phyloP scores from a whole-genome alignment of 225 moss, liverwort and hornwort genomes.

The Pleurozium schreberi region DNA sequence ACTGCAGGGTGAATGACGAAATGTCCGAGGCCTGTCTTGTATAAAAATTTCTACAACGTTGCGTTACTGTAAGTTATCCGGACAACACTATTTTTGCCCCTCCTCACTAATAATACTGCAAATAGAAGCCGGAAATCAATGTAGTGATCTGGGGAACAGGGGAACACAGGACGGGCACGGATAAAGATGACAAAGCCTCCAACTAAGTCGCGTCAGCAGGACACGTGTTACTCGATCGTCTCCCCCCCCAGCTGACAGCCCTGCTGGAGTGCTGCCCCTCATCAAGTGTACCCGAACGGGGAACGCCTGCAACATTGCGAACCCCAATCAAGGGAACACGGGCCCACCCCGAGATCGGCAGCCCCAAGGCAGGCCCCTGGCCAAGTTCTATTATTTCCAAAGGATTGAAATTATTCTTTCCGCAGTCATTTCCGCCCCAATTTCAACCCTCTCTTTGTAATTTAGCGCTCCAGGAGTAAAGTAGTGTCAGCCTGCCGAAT shows the following conservation, averaged over 20 bases:
- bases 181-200: background rate
- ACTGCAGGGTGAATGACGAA: background rate
- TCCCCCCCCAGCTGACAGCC: background rate
- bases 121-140: background rate
- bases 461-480: background rate
- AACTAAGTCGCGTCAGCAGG: background rate
- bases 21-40: background rate
- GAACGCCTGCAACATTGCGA: background rate
- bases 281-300: background rate
- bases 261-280: background rate
- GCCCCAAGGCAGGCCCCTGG: no score
- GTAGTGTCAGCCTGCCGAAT: background rate
- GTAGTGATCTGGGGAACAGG: background rate
- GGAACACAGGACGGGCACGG: background rate
- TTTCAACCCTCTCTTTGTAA: background rate
- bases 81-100: background rate
- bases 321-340: background rate
- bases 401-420: background rate
- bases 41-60: background rate
- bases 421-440: background rate
- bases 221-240: background rate
- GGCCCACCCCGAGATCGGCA: background rate
- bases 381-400: background rate
- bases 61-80: background rate
- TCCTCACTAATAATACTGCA: background rate